Evolutionary conservation across 768 basidiomycete genomes (phyloP), one percentile per base, ranked within the genome.

Genomic region (Leccinum truebloodii): DNA sequence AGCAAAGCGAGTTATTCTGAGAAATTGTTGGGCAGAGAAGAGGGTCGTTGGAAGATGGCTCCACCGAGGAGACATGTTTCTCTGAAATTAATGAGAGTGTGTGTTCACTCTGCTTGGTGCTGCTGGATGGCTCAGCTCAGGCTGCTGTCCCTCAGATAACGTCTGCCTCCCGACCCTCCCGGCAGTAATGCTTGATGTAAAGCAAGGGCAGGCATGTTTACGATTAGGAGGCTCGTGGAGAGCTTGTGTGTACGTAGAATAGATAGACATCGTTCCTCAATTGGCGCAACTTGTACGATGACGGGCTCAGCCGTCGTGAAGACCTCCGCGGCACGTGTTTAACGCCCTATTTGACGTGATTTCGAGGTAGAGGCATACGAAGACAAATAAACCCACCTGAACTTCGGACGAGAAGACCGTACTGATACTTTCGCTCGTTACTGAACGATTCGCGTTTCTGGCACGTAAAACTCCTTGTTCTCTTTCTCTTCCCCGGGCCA

Each of bases 11-110:
- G 58, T 71, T 1, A 72, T 71, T 13, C 60, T 55, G 64, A 65
- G 69, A 46, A 72, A 72, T 55, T 72, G 70, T 34, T 70, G 68
- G 68, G 63, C 66, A 2, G 67, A 67, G 39, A 70, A 67, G 54
- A 64, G 68, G 59, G 64, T 61, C 5, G 53, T 60, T 57, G 66
- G 59, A 8, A 65, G 70, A 41, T 71, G 69, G 55, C 22, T 16
- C 52, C 67, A 52, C 51, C 68, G 64, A 63, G 70, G 69, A 57
- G 70, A 70, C 64, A 63, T 70, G 60, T 58, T 69, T 18, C 54
- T 64, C 61, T 60, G 62, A 70, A 62, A 72, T 70, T 70, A 70
- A 71, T 64, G 49, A 63, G 62, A 60, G 44, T 63, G 61, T 54
- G 63, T 54, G 58, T 61, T 62, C 63, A 64, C 60, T 62, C 62